phyloP scores from a whole-genome alignment of 2,329 filamentous ascomycete genomes.

The Biscogniauxia mediterranea region DNA sequence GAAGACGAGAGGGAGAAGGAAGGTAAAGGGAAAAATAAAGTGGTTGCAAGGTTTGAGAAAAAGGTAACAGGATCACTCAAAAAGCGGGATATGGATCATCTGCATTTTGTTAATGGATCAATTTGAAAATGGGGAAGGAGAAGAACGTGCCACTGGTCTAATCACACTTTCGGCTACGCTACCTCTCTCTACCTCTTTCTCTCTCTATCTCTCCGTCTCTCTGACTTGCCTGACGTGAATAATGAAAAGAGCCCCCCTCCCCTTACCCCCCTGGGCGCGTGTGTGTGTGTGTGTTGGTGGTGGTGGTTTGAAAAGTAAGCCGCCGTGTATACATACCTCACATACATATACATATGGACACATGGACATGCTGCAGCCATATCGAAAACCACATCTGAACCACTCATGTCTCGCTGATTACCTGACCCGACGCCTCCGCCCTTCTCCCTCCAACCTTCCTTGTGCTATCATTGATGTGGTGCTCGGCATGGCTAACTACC shows the following conservation, averaged over 20 bases:
- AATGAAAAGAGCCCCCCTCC: too few species aligned
- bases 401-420: conserved; percentile 23
- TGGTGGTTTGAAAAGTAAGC: not conserved
- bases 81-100: not conserved
- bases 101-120: conserved; percentile 1
- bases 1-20: not conserved
- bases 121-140: not conserved
- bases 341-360: not conserved
- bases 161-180: not conserved
- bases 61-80: not conserved
- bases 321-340: not conserved
- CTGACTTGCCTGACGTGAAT: not conserved
- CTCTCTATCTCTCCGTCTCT: not conserved
- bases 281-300: not conserved
- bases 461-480: conserved; percentile 6
- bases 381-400: conserved; percentile 1
- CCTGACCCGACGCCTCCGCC: conserved; percentile 21
- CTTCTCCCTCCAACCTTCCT: conserved; percentile 10
- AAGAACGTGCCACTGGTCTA: not conserved
- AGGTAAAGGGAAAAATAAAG: not conserved
- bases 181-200: not conserved
- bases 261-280: too few species aligned
- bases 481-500: not conserved
- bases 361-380: conserved; percentile 2
- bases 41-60: not conserved